phyloP scores from a whole-genome alignment of 2,329 filamentous ascomycete species.

The Fonsecaea erecta region DNA sequence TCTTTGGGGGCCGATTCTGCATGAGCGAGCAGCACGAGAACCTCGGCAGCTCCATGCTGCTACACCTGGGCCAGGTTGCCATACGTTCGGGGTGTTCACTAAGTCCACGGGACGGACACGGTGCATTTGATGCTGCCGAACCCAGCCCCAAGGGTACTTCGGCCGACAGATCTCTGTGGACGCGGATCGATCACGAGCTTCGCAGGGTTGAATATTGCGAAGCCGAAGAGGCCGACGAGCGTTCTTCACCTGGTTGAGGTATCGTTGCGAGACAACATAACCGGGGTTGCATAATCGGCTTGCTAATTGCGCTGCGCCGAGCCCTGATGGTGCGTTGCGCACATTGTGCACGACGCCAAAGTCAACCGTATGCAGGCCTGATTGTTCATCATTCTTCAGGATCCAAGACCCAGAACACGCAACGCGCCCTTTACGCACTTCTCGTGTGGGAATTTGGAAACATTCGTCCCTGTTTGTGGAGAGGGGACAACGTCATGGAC shows the following conservation, averaged over 20 bases:
- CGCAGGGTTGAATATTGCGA: no score
- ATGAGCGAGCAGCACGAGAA: not conserved
- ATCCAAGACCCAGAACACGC: not conserved
- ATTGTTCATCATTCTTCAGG: not conserved
- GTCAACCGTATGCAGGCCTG: not conserved
- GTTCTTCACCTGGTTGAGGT: not conserved
- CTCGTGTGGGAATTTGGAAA: slow-evolving; percentile 1
- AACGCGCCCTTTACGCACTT: not conserved
- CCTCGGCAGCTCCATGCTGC: not conserved
- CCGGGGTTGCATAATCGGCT: not conserved
- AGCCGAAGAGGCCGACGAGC: not conserved
- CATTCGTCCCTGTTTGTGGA: not conserved
- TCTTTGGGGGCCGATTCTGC: slow-evolving; percentile 5
- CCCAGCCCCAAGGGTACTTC: not conserved
- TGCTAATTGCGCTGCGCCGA: not conserved
- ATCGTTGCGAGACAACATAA: not conserved
- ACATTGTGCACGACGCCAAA: not conserved
- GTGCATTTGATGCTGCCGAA: not conserved
- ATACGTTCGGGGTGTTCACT: not conserved
- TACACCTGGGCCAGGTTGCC: not conserved
- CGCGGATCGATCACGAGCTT: no score
- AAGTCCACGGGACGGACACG: not conserved
- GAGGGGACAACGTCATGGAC: not conserved
- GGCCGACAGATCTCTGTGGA: no score
- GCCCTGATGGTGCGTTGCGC: not conserved